Conservation (phyloP, 2,329 filamentous ascomycete species). For the Leptodontidium sp. region DNA sequence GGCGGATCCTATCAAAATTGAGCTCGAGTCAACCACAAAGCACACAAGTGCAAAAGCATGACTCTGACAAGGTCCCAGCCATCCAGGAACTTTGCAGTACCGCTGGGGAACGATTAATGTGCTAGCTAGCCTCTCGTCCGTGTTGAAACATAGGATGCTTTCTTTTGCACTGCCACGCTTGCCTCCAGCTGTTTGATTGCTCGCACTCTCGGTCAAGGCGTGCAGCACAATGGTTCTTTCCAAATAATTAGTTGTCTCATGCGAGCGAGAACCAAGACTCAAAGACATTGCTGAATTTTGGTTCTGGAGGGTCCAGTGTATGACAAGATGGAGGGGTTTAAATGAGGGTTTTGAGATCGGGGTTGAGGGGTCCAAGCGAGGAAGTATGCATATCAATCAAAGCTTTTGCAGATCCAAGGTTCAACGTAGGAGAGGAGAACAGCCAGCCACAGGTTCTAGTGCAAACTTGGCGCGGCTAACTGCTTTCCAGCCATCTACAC, state of each 20-base stretch:
- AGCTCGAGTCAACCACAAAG: neutral
- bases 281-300: neutral
- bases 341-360: conserved; percentile 16
- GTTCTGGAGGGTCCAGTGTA: neutral
- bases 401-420: conserved; percentile 21
- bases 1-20: neutral
- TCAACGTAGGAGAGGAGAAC: neutral
- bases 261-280: neutral
- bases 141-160: conserved; percentile 10
- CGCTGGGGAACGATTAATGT: neutral
- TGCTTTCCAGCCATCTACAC: neutral
- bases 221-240: neutral
- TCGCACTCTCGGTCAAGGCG: neutral
- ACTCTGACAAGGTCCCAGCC: neutral
- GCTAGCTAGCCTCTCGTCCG: conserved; percentile 1
- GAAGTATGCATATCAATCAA: conserved; percentile 20
- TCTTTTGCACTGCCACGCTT: conserved; percentile 15
- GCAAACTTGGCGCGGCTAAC: conserved; percentile 20
- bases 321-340: neutral
- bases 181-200: conserved; percentile 13
- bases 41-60: neutral
- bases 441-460: conserved; percentile 4
- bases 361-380: conserved; percentile 16
- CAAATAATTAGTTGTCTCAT: neutral
- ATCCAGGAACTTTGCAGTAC: neutral